A percentile compares a stretch with the other conserved stretches of the same genome.
phyloP scores from a whole-genome alignment of 129 eudicot genomes.

The Pulicaria dysenterica region DNA sequence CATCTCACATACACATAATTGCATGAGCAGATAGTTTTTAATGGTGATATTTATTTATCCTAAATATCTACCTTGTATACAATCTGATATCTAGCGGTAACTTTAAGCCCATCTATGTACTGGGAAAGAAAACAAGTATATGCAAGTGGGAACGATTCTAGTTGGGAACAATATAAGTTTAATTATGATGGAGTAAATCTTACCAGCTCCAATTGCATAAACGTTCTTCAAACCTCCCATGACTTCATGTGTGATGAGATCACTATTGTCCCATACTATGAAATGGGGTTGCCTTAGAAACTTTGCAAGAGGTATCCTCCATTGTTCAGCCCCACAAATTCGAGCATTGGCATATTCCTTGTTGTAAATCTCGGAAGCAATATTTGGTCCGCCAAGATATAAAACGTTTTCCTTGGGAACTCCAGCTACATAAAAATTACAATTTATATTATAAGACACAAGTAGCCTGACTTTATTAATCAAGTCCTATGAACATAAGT shows the following conservation, averaged over 20 bases:
- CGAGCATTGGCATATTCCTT: constrained; percentile 96
- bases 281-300: constrained; percentile 82
- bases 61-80: not conserved
- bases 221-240: constrained; percentile 95
- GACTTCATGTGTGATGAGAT: constrained; percentile 87
- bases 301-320: constrained; percentile 73
- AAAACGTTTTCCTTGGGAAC: constrained; percentile 75
- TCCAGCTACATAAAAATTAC: constrained; percentile 50
- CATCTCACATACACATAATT: not conserved
- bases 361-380: constrained; percentile 92
- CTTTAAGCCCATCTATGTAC: not conserved
- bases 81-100: not conserved
- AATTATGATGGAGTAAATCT: not conserved
- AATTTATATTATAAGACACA: not conserved
- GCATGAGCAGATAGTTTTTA: constrained; percentile 3
- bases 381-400: constrained; percentile 92
- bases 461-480: not conserved
- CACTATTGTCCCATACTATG: constrained; percentile 90
- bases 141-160: not conserved
- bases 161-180: not conserved
- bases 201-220: constrained; percentile 97
- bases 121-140: not conserved
- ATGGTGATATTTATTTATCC: not conserved
- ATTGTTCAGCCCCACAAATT: constrained; percentile 75
- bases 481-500: not conserved